Percentiles rank a stretch among this genome's conserved stretches.
These are phyloP conservation scores for Talaromyces sp. DNA, from an alignment of 2,329 filamentous ascomycete genomes.

Conservation along the genomic window DNA sequence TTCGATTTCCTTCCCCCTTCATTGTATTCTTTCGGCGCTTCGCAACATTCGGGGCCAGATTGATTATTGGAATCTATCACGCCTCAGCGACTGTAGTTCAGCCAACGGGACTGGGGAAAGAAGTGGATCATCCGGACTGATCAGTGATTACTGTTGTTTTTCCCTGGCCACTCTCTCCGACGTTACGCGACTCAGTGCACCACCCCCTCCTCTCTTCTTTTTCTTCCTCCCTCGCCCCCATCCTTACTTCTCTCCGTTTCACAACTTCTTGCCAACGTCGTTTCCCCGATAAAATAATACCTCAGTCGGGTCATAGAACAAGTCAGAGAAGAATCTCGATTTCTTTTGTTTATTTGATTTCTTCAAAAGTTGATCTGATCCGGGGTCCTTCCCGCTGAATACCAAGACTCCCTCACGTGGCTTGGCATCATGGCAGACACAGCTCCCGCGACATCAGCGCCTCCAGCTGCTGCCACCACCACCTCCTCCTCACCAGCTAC, in stretches of 20 bases:
- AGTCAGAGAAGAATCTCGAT: neutral
- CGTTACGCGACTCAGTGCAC: constrained; percentile 15
- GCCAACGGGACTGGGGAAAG: neutral
- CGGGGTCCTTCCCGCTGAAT: constrained; percentile 15
- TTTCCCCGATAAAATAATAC: neutral
- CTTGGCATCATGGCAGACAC: constrained; percentile 18
- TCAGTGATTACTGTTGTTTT: neutral
- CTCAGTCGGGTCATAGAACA: neutral
- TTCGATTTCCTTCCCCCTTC: neutral
- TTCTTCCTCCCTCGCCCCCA: constrained; percentile 12
- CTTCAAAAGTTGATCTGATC: constrained; percentile 9
- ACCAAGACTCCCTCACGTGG: constrained; percentile 25
- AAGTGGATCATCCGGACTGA: constrained; percentile 1
- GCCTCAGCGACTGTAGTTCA: neutral
- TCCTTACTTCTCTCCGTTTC: constrained; percentile 4
- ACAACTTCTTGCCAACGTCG: neutral
- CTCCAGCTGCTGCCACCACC: constrained; percentile 3
- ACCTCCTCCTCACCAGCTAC: neutral
- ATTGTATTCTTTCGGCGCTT: neutral
- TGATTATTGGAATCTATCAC: neutral
- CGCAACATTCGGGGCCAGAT: neutral
- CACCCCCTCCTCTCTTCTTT: constrained; percentile 12
- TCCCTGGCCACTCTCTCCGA: constrained; percentile 8
- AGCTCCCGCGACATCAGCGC: constrained; percentile 14
- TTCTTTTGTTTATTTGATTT: constrained; percentile 1